These are phyloP conservation scores for Metschnikowia proteae DNA, from an alignment of 805 yeast genomes.

Conservation along the genomic window DNA sequence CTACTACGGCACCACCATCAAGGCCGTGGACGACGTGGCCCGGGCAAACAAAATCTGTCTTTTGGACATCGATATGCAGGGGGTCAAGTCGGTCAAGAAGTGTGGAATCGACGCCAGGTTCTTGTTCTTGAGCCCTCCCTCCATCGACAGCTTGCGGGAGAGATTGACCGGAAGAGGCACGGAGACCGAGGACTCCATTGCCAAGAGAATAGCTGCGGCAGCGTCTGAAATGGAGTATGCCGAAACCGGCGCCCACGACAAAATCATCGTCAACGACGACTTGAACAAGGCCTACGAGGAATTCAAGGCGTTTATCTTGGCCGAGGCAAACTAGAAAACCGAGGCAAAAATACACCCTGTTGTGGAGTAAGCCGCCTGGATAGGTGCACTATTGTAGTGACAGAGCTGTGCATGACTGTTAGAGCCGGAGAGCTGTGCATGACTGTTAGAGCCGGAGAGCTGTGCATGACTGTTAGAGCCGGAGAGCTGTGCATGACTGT, in stretches of 20 bases:
- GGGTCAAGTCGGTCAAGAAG: conserved; percentile 86
- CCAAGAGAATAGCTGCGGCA: conserved; percentile 85
- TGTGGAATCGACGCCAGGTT: conserved; percentile 80
- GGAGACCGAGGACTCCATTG: conserved; percentile 81
- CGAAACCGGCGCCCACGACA: conserved; percentile 88
- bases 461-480: too few species aligned
- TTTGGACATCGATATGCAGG: conserved; percentile 98
- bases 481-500: too few species aligned
- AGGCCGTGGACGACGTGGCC: conserved; percentile 74
- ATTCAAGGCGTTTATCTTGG: conserved; percentile 71
- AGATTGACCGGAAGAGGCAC: conserved; percentile 91
- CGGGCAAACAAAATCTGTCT: conserved; percentile 72
- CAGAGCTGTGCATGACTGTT: too few species aligned
- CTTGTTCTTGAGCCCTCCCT: conserved; percentile 90
- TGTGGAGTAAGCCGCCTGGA: too few species aligned
- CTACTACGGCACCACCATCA: conserved; percentile 91
- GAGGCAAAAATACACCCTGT: too few species aligned
- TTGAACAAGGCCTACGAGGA: conserved; percentile 83
- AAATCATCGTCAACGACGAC: conserved; percentile 84
- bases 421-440: too few species aligned
- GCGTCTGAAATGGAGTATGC: conserved; percentile 85
- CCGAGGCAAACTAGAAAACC: conserved; percentile 17
- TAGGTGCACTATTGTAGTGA: too few species aligned
- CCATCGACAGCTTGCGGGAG: conserved; percentile 67
- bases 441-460: too few species aligned